phyloP scores from a whole-genome alignment of 306 rosid genomes.

The Hylodesmum podocarpum region DNA sequence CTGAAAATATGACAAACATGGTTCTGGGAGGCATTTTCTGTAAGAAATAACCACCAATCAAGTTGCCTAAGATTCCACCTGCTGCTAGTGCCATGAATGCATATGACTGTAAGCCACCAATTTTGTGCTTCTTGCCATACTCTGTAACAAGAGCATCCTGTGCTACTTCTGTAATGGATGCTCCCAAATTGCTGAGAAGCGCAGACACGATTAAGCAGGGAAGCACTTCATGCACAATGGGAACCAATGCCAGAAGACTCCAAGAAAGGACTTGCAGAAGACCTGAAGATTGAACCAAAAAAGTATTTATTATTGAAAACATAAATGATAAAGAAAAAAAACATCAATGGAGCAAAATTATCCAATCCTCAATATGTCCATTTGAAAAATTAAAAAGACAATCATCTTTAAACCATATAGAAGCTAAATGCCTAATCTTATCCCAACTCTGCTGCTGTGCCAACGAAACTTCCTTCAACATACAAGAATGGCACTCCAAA shows the following conservation, averaged over 20 bases:
- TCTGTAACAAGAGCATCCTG: conserved; percentile 95
- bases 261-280: conserved; percentile 83
- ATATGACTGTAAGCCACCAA: conserved; percentile 74
- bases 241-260: conserved; percentile 68
- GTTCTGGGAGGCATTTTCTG: conserved; percentile 59
- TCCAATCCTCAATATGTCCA: background rate
- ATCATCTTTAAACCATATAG: background rate
- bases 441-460: background rate
- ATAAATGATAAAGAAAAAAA: background rate
- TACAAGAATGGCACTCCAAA: background rate
- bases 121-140: conserved; percentile 66
- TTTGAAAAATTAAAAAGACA: background rate
- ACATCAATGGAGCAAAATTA: background rate
- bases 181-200: conserved; percentile 88
- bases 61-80: conserved; percentile 88
- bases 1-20: conserved; percentile 61
- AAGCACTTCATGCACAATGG: conserved; percentile 58
- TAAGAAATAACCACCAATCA: conserved; percentile 70
- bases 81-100: conserved; percentile 85
- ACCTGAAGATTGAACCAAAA: conserved; percentile 55
- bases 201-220: conserved; percentile 55
- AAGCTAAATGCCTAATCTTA: background rate
- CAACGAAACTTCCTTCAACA: background rate
- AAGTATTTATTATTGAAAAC: background rate
- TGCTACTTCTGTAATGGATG: conserved; percentile 85